Percentiles rank a stretch among this genome's conserved stretches.
Conservation (phyloP, 495 filamentous ascomycete genomes). For the Jackrogersella multiformis region DNA sequence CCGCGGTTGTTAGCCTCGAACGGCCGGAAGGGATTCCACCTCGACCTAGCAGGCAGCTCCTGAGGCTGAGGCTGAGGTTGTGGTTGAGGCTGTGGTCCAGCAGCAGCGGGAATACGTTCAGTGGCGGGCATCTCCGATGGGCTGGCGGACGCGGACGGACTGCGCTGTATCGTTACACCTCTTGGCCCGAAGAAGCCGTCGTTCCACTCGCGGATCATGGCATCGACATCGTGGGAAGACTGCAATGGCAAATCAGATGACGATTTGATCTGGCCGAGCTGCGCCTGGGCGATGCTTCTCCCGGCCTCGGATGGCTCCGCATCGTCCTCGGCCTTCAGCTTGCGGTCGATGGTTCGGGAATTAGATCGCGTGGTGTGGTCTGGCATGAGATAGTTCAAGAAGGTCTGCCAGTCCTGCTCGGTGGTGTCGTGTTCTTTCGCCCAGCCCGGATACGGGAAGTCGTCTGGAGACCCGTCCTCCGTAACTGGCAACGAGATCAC, state of each 20-base stretch:
- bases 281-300: slow-evolving; percentile 46
- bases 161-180: slow-evolving; percentile 36
- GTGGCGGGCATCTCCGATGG: background rate
- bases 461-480: slow-evolving; percentile 35
- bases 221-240: slow-evolving; percentile 40
- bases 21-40: slow-evolving; percentile 40
- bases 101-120: background rate
- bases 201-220: slow-evolving; percentile 60
- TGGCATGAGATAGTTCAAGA: slow-evolving; percentile 56
- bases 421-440: slow-evolving; percentile 49
- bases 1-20: slow-evolving; percentile 27
- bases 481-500: slow-evolving; percentile 39
- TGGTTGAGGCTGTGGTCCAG: slow-evolving; percentile 8
- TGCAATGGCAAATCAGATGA: slow-evolving; percentile 6
- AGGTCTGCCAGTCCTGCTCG: slow-evolving; percentile 60
- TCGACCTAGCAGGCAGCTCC: slow-evolving; percentile 21
- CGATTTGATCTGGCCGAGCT: slow-evolving; percentile 46
- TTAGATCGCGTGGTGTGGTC: slow-evolving; percentile 45
- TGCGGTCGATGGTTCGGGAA: slow-evolving; percentile 49
- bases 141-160: background rate
- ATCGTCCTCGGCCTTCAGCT: slow-evolving; percentile 46
- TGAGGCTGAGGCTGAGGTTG: slow-evolving; percentile 17
- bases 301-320: slow-evolving; percentile 30
- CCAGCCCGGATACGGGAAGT: slow-evolving; percentile 48
- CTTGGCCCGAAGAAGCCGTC: slow-evolving; percentile 59